Percentiles rank a stretch among this genome's conserved stretches.
Conservation (phyloP, 176 grass and related monocot species). For the Melocanna baccifera region DNA sequence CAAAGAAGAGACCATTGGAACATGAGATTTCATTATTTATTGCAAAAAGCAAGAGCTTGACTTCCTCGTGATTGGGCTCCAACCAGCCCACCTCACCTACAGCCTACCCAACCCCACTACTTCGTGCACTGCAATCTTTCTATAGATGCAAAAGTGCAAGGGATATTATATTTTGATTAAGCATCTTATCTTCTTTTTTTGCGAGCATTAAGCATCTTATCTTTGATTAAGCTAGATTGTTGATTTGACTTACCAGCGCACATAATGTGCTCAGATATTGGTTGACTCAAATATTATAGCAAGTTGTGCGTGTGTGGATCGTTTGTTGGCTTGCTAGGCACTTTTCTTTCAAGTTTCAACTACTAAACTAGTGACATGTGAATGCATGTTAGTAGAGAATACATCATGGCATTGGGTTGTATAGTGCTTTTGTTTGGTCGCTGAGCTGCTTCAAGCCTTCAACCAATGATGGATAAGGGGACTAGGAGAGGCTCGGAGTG, state of each 20-base stretch:
- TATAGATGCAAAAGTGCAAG: slow-evolving; percentile 8
- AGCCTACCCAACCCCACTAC: not conserved
- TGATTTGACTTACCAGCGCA: slow-evolving; percentile 28
- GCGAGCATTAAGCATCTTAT: not conserved
- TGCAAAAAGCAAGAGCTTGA: not conserved
- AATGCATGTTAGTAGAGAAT: not conserved
- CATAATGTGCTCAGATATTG: slow-evolving; percentile 2
- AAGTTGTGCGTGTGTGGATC: slow-evolving; percentile 3
- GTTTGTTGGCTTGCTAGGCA: slow-evolving; percentile 4
- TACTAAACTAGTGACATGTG: slow-evolving; percentile 10
- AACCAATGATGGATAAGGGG: not conserved
- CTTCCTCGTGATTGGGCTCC: slow-evolving; percentile 21
- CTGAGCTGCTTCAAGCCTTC: not conserved
- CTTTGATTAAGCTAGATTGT: not conserved
- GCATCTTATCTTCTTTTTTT: not conserved
- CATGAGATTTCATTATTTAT: not conserved
- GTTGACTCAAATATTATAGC: slow-evolving; percentile 31
- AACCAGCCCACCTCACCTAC: slow-evolving; percentile 17
- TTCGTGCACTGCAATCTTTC: not conserved
- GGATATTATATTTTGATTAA: slow-evolving; percentile 2
- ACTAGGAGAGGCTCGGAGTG: not conserved
- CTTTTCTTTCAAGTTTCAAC: not conserved
- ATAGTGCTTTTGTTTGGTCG: slow-evolving; percentile 18
- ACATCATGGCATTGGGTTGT: not conserved
- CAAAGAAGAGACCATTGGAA: not conserved